Base-by-base conservation (phyloP, 2,329 filamentous ascomycete species). In the Chaetomiaceae sp. region DNA sequence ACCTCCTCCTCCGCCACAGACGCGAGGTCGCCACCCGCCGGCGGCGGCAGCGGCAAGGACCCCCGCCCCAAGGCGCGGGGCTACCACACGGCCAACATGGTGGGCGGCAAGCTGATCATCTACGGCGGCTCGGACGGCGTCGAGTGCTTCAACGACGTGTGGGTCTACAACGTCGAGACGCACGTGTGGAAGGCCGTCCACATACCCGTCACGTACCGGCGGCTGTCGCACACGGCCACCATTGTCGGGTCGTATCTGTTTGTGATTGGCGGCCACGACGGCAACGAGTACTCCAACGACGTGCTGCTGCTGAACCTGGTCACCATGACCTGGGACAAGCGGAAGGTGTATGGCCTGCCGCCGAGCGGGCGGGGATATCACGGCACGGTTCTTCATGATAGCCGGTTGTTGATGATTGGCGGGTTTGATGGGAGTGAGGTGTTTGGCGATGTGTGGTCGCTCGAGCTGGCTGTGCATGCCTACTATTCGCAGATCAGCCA, bases 401-500 rank as follows among this genome's bases (percentile, higher is more conserved):
- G 80, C 60, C 75, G 84, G 46, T 69, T 88, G 37, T 69, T 87
- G 36, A 69, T 85, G 34, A 80, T 87, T 53, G 84, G 84, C 17
- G 84, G 84, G 0, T 87, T 87, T 60, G 84, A 87, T 66, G 84
- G 84, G 48, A 76, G 72, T 54, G 81, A 85, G 65, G 84, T 87
- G 22, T 87, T 86, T 72, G 78, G 79, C 33, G 84, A 88, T 57
- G 84, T 85, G 17, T 83, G 79, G 74, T 75, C 86, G 6, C 69
- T 88, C 51, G 84, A 88, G 70, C 70, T 88, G 62, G 84, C 83
- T 2, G 83, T 87, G 11, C 84, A 87, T 67, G 80, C 84, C 34
- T 88, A 88, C 66, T 88, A 87, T 64, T 86, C 83, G 57, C 84
- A 88, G 69, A 88, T 88, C 65, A 86, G 83, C 66, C 83, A 87